These are phyloP conservation scores for Microthlaspi erraticum DNA, from an alignment of 345 rosid genomes.

Conservation along the genomic window DNA sequence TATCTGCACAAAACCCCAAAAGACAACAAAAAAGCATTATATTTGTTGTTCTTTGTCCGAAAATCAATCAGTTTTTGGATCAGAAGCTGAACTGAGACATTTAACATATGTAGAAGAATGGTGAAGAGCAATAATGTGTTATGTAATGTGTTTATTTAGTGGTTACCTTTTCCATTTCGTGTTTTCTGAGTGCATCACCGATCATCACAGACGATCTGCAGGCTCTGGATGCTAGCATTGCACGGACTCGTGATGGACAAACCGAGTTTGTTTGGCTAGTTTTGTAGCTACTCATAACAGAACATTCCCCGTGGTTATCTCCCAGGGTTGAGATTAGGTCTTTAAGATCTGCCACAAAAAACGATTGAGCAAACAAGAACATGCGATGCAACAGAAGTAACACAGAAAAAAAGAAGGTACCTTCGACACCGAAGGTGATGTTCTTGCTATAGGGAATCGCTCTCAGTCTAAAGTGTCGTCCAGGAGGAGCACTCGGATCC, in stretches of 20 bases:
- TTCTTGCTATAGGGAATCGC: constrained; percentile 95
- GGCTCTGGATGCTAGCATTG: constrained; percentile 92
- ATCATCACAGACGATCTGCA: constrained; percentile 90
- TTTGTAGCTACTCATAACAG: constrained; percentile 75
- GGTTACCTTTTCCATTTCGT: constrained; percentile 86
- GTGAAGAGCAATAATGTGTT: not conserved
- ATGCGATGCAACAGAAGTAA: not conserved
- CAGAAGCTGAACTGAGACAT: constrained; percentile 13
- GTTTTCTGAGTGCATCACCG: constrained; percentile 86
- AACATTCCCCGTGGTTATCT: constrained; percentile 84
- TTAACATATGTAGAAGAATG: not conserved
- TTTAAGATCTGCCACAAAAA: constrained; percentile 71
- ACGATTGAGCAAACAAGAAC: constrained; percentile 14
- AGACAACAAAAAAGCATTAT: not conserved
- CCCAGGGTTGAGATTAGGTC: constrained; percentile 86
- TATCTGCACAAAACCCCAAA: constrained; percentile 54
- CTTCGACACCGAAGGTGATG: constrained; percentile 93
- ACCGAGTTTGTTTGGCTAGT: constrained; percentile 70
- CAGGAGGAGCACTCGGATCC: constrained; percentile 74
- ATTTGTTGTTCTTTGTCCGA: not conserved
- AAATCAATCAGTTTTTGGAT: not conserved
- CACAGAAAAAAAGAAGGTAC: constrained; percentile 41
- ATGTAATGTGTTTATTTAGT: not conserved
- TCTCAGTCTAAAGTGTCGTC: constrained; percentile 69
- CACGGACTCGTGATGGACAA: constrained; percentile 91